phyloP scores from a whole-genome alignment of 257 asterid species.

The Haberlea rhodopensis region DNA sequence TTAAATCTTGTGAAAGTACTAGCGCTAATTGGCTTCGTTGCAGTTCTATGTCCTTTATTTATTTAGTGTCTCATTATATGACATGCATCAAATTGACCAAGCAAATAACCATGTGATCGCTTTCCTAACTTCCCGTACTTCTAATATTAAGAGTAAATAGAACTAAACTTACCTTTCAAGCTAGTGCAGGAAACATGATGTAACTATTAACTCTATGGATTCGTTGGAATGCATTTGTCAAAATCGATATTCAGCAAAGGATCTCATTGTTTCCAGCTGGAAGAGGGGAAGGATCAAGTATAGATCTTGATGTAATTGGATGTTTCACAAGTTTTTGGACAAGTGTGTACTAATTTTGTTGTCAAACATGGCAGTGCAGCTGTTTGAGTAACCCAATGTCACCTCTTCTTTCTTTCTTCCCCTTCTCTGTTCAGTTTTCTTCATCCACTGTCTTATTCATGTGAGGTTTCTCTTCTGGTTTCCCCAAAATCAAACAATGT shows the following conservation, averaged over 20 bases:
- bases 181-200: neutral
- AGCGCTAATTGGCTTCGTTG: neutral
- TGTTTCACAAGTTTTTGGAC: neutral
- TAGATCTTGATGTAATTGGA: neutral
- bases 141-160: constrained; percentile 7
- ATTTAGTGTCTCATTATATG: neutral
- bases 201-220: neutral
- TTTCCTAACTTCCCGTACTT: neutral
- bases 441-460: neutral
- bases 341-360: neutral
- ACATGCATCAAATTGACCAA: neutral
- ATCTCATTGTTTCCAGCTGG: neutral
- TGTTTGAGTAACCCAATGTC: neutral
- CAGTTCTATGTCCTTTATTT: constrained; percentile 3
- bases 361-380: neutral
- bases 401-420: neutral
- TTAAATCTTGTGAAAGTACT: constrained; percentile 1
- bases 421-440: neutral
- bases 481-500: too few relatives aligned
- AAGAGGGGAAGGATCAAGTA: neutral
- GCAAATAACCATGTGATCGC: neutral
- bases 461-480: neutral
- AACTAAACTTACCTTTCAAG: neutral
- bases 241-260: neutral
- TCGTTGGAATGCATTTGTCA: neutral